These are phyloP conservation scores for Lichtheimia ornata DNA, from an alignment of 371 early-diverging fungal genomes.

Conservation along the genomic window DNA sequence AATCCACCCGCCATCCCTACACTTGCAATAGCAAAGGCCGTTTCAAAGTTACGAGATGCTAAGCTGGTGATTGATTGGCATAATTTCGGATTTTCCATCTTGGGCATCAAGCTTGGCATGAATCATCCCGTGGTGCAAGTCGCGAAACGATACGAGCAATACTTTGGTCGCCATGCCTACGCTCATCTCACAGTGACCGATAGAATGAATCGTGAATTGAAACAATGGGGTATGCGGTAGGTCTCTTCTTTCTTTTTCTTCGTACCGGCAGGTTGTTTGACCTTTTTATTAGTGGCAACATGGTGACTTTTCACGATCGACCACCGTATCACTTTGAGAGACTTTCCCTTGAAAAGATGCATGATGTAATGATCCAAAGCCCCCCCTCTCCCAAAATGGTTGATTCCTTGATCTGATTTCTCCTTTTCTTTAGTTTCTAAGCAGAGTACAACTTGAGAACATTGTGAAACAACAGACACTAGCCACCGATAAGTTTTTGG, in stretches of 20 bases:
- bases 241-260: neutral
- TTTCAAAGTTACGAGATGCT: slow-evolving; percentile 61
- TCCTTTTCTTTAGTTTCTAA: slow-evolving; percentile 29
- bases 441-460: slow-evolving; percentile 37
- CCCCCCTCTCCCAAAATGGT: neutral
- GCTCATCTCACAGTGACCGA: slow-evolving; percentile 89
- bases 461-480: slow-evolving; percentile 39
- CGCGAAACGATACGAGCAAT: slow-evolving; percentile 74
- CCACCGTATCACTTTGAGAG: slow-evolving; percentile 71
- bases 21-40: slow-evolving; percentile 71
- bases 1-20: slow-evolving; percentile 97
- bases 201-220: slow-evolving; percentile 77
- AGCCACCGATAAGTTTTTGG: slow-evolving; percentile 25
- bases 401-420: neutral
- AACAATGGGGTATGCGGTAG: slow-evolving; percentile 62
- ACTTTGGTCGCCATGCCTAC: slow-evolving; percentile 72
- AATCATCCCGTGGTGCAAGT: slow-evolving; percentile 57
- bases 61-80: slow-evolving; percentile 96
- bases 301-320: slow-evolving; percentile 73
- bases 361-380: slow-evolving; percentile 43
- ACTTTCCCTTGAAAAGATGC: slow-evolving; percentile 55
- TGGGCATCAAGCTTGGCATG: slow-evolving; percentile 72
- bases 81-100: slow-evolving; percentile 91
- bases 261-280: neutral
- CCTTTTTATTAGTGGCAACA: slow-evolving; percentile 50